phyloP scores from a whole-genome alignment of 768 basidiomycete genomes.

The Boletus subcaerulescens region DNA sequence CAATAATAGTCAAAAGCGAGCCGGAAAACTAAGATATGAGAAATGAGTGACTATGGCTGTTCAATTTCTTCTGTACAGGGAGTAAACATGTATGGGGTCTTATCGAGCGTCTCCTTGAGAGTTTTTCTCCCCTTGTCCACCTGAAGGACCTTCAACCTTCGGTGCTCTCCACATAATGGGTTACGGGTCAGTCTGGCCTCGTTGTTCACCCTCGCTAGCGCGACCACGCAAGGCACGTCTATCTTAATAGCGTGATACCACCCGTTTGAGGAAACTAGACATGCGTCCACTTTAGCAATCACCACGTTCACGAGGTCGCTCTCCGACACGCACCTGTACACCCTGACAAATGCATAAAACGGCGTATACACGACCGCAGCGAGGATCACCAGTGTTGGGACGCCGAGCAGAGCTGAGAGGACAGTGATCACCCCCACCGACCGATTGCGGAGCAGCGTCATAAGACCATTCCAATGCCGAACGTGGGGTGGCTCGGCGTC shows the following conservation, averaged over 20 bases:
- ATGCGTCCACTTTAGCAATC: not conserved
- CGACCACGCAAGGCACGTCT: not conserved
- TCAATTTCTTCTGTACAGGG: too few species aligned
- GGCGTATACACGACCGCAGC: slow-evolving; percentile 7
- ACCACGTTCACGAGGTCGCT: too few species aligned
- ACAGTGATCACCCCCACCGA: not conserved
- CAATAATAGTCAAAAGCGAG: too few species aligned
- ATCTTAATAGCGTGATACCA: not conserved
- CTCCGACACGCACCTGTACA: slow-evolving; percentile 9
- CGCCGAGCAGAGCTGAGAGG: slow-evolving; percentile 16
- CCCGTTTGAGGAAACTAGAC: not conserved
- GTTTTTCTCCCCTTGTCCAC: fast-evolving
- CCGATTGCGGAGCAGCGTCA: not conserved
- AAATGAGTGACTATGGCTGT: too few species aligned
- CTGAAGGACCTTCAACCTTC: too few species aligned
- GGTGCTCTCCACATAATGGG: too few species aligned
- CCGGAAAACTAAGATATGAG: too few species aligned
- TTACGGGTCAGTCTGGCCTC: too few species aligned
- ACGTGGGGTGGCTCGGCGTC: slow-evolving; percentile 18
- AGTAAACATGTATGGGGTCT: too few species aligned
- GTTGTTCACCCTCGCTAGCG: too few species aligned
- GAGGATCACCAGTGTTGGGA: slow-evolving; percentile 18
- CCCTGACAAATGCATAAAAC: not conserved
- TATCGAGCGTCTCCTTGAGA: too few species aligned
- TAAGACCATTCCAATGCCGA: slow-evolving; percentile 18